Percentiles rank a stretch among this genome's conserved stretches.
Evolutionary conservation across 345 rosid genomes (phyloP).

Genomic region (Eucalyptus sp.): DNA sequence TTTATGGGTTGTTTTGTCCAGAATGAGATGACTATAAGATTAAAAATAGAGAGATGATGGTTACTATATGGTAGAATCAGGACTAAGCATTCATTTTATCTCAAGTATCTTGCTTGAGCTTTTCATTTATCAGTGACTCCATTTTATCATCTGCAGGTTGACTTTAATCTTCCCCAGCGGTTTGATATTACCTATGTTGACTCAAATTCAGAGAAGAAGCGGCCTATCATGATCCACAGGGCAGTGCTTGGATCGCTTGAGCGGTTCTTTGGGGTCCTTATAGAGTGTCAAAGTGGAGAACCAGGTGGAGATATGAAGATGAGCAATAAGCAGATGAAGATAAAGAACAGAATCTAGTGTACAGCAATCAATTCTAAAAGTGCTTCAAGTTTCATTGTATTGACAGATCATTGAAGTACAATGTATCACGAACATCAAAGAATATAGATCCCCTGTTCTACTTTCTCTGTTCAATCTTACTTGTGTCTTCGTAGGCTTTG

Average conservation of each 20-base stretch:
- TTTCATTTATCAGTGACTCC: background rate
- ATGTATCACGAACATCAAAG: too few relatives aligned
- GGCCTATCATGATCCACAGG: slow-evolving; percentile 95
- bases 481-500: too few relatives aligned
- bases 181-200: slow-evolving; percentile 85
- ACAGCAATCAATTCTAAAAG: too few relatives aligned
- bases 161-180: slow-evolving; percentile 82
- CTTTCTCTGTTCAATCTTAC: too few relatives aligned
- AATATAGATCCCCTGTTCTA: too few relatives aligned
- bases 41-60: background rate
- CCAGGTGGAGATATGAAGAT: too few relatives aligned
- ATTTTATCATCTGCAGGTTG: slow-evolving; percentile 41
- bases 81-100: too few relatives aligned
- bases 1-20: background rate
- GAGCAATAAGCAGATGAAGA: too few relatives aligned
- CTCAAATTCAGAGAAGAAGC: slow-evolving; percentile 66
- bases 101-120: background rate
- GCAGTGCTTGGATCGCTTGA: slow-evolving; percentile 92
- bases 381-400: too few relatives aligned
- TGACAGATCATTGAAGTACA: too few relatives aligned
- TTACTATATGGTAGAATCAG: too few relatives aligned
- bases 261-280: slow-evolving; percentile 87
- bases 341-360: too few relatives aligned
- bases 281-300: slow-evolving; percentile 16
- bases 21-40: background rate